Base-by-base conservation (phyloP, 2,329 filamentous ascomycete genomes). In the Nakataea oryzae region DNA sequence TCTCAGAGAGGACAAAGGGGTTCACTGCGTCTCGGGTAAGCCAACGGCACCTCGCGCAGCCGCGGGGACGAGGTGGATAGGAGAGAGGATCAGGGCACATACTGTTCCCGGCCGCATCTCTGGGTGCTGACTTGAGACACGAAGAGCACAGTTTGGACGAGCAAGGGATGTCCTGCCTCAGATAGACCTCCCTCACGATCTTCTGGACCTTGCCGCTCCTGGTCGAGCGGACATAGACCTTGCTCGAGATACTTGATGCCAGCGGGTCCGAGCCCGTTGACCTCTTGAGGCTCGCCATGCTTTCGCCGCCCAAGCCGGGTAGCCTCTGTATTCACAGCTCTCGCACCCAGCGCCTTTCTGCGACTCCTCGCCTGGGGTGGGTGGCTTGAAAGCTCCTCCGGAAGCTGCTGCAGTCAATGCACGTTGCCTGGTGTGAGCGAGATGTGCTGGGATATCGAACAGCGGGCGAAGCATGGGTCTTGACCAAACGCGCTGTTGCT, bases 171-270 rank as follows among this genome's bases (percentile, higher is more conserved):
- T 99, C 95, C 77, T 93, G 90, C 74, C 95, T 86, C 65, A 99
- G 82, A 76, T 99, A 99, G 66, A 97, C 83, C 79, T 99, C 95
- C 70, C 93, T 87, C 67, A 99, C 95, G 71, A 99, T 96, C 81
- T 99, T 99, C 75, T 97, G 95, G 64, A 97, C 93, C 79, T 97
- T 97, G 75, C 95, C 95, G 75, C 87, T 95, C 76, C 91, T 93
- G 58, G 93, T 96, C 29, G 95, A 97, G 64, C 95, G 86, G 66
- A 99, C 90, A 72, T 96, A 99, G 69, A 96, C 86, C 78, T 97
- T 99, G 83, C 89, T 97, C 34, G 92, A 93, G 66, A 97, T 88
- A 71, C 89, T 96, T 58, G 87, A 80, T 32, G 86, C 82, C 64
- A 79, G 73, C 13, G 81, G 76, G 62, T 85, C 82, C 29, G 76